Base-by-base conservation (phyloP, 139 green algal species). In the Nannochloris sp. region DNA sequence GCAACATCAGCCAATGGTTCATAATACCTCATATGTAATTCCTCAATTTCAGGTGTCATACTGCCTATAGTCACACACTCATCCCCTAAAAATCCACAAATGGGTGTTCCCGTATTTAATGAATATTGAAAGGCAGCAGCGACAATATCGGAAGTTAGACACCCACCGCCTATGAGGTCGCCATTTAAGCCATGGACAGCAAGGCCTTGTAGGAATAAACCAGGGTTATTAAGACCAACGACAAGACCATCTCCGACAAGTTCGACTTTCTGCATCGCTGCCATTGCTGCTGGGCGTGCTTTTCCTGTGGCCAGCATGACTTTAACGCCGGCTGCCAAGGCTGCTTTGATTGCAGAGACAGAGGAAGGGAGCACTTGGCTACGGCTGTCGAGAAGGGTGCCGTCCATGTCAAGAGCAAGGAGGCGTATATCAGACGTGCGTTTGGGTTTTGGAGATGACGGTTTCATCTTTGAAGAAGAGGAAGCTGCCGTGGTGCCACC, bases 251-350 rank as follows among this genome's bases (percentile, higher is more conserved):
- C 69, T 6, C 78, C 80, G 61, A 77, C 74, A 12, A 96, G 78
- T 1, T 81, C 84, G 3, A 80, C 84, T 2, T 66, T 63, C 0
- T 61, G 27, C 31, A 84, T 77, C 0, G 90, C 90, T 14, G 54
- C 56, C 0, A 90, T 60, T 12, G 91, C 91, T 3, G 90, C 91
- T 3, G 90, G 83, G n/a, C 92, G 67, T 10, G 93, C 92, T 68
- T 98, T 98, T 48, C 92, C 92, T 4, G 92, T 98, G 8, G 92
- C 92, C 33, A 96, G 70, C 32, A 93, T 71, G 24, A 98, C 80
- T 0, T 25, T 65, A 38, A 97, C 79, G 4, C 91, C 89, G 6
- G 34, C 14, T 0, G 47, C 73, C 1, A 84, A 27, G 0, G 88
- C 86, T 3, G 75, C 80, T 24, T 70, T 65, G 48, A 97, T 81